Evolutionary conservation across 2,329 filamentous ascomycete genomes (phyloP).

Genomic region (Fusarium hainanense): DNA sequence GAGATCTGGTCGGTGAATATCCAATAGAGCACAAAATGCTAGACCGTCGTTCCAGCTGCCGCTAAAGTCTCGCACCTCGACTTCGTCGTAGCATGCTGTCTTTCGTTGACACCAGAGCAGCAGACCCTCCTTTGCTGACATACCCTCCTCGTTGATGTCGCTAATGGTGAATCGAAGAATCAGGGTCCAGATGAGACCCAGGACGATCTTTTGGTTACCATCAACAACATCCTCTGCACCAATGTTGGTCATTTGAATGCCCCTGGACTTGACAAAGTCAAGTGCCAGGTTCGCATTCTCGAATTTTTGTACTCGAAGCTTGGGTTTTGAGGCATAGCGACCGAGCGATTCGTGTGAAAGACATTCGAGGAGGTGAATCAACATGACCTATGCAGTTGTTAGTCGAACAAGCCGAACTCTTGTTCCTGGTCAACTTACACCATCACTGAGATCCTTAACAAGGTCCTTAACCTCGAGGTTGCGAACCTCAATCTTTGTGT

Average conservation of each 20-base stretch:
- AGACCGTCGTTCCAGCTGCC: constrained; percentile 97
- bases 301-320: constrained; percentile 94
- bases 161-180: constrained; percentile 98
- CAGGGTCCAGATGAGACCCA: constrained; percentile 97
- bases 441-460: constrained; percentile 90
- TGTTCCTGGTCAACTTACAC: constrained; percentile 69
- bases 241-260: constrained; percentile 98
- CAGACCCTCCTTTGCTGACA: constrained; percentile 96
- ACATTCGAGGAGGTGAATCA: constrained; percentile 97
- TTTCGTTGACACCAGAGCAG: constrained; percentile 98
- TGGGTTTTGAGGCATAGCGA: constrained; percentile 95
- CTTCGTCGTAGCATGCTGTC: constrained; percentile 97
- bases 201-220: constrained; percentile 96
- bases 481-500: constrained; percentile 88
- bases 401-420: not conserved
- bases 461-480: constrained; percentile 86
- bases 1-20: constrained; percentile 95
- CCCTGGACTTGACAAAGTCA: constrained; percentile 88
- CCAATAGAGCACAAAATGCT: constrained; percentile 93
- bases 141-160: constrained; percentile 97
- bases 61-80: constrained; percentile 95
- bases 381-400: constrained; percentile 73
- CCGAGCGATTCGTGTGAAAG: constrained; percentile 94
- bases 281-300: constrained; percentile 98
- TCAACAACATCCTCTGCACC: constrained; percentile 98